Percentiles rank a stretch among this genome's conserved stretches.
Evolutionary conservation across 139 green algal genomes (phyloP).

Genomic region (Haematococcus lacustris): DNA sequence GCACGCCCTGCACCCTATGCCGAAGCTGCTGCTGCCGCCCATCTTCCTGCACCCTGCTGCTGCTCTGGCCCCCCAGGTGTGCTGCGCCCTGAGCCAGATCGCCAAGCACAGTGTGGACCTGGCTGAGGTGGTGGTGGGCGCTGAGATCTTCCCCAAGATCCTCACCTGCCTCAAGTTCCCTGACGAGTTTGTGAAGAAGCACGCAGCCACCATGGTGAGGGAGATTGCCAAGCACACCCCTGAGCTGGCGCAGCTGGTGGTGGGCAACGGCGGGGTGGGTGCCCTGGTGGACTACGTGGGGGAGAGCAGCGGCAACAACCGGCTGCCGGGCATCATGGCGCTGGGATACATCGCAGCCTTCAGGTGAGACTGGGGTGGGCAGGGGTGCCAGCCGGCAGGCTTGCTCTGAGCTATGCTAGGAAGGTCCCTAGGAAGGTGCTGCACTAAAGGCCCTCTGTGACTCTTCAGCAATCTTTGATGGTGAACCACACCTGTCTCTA

Average conservation of each 20-base stretch:
- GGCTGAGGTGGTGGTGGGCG: slow-evolving; percentile 83
- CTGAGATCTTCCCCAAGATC: slow-evolving; percentile 84
- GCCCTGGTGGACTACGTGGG: slow-evolving; percentile 76
- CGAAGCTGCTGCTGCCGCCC: no score
- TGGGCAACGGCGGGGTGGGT: slow-evolving; percentile 72
- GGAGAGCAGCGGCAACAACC: slow-evolving; percentile 45
- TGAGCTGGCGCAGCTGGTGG: slow-evolving; percentile 81
- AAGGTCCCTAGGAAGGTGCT: no score
- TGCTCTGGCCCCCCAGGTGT: no score
- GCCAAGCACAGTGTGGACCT: slow-evolving; percentile 84
- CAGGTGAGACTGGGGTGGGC: slow-evolving; percentile 23
- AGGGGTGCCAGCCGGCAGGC: no score
- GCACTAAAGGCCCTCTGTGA: no score
- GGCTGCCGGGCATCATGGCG: slow-evolving; percentile 78
- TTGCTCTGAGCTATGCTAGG: no score
- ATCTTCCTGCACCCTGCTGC: no score
- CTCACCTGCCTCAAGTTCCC: slow-evolving; percentile 82
- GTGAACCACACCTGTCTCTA: no score
- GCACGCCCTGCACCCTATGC: no score
- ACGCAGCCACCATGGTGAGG: slow-evolving; percentile 62
- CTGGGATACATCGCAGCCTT: slow-evolving; percentile 82
- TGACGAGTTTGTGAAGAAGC: slow-evolving; percentile 75
- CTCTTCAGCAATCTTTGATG: no score
- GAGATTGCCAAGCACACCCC: slow-evolving; percentile 87
- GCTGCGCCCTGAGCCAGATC: slow-evolving; percentile 71